phyloP scores from a whole-genome alignment of 192 early-diverging fungal species.

The Pilaira anomala region DNA sequence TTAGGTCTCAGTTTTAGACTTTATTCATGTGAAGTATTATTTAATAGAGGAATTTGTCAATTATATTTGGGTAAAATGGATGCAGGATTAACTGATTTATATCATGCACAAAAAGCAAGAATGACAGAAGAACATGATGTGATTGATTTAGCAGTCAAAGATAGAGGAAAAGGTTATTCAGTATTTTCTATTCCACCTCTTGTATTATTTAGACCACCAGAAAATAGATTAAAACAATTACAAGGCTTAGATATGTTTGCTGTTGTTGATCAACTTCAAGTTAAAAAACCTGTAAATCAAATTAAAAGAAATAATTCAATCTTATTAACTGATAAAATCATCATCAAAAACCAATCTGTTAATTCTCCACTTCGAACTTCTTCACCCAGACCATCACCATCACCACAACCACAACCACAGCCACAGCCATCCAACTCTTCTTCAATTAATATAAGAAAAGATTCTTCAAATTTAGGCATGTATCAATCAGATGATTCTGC shows the following conservation, averaged over 20 bases:
- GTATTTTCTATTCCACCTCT: conserved; percentile 78
- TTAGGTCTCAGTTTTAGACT: conserved; percentile 90
- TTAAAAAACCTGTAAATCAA: conserved; percentile 2
- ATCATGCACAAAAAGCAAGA: conserved; percentile 58
- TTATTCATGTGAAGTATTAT: conserved; percentile 84
- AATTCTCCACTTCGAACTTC: not conserved
- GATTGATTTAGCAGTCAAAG: conserved; percentile 62
- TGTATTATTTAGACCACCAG: conserved; percentile 79
- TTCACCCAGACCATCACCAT: not conserved
- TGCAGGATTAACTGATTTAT: conserved; percentile 69
- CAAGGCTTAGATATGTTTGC: conserved; percentile 62
- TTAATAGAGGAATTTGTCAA: conserved; percentile 85
- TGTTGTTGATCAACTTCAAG: conserved; percentile 48
- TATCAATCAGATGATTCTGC: conserved; percentile 19
- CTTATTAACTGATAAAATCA: conserved; percentile 10
- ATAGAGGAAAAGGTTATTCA: conserved; percentile 61
- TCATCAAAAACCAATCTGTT: conserved; percentile 5
- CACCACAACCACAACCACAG: not conserved
- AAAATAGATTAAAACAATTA: conserved; percentile 62
- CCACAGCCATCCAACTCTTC: not conserved
- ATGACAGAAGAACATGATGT: conserved; percentile 67
- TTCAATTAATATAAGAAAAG: conserved; percentile 15
- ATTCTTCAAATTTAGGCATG: conserved; percentile 14
- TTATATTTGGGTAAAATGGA: conserved; percentile 71
- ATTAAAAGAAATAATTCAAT: conserved; percentile 34